These are phyloP conservation scores for Trebouxia sp. DNA, from an alignment of 139 green algal genomes.

Conservation along the genomic window DNA sequence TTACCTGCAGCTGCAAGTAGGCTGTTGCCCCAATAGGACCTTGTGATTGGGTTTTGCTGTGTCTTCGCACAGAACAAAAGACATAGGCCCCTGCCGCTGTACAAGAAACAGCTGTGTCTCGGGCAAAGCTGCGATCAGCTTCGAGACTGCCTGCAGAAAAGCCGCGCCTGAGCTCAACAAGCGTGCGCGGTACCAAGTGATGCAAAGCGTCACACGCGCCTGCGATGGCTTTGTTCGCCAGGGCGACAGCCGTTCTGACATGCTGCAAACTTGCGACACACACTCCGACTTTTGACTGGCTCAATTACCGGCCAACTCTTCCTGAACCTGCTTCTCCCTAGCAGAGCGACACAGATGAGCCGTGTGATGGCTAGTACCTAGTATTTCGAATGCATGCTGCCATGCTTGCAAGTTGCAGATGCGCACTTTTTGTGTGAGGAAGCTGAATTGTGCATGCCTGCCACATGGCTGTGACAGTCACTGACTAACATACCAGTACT, in stretches of 20 bases:
- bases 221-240: background rate
- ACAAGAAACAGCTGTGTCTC: constrained; percentile 50
- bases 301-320: too few relatives aligned
- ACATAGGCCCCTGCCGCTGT: constrained; percentile 52
- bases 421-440: too few relatives aligned
- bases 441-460: too few relatives aligned
- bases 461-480: too few relatives aligned
- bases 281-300: too few relatives aligned
- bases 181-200: too few relatives aligned
- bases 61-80: constrained; percentile 56
- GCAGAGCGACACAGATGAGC: too few relatives aligned
- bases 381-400: background rate
- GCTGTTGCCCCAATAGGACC: constrained; percentile 45
- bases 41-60: constrained; percentile 47
- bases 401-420: background rate
- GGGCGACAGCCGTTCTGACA: background rate
- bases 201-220: background rate
- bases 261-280: background rate
- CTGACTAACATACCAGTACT: too few relatives aligned
- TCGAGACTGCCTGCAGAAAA: background rate
- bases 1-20: constrained; percentile 44
- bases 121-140: constrained; percentile 7
- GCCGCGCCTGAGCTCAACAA: background rate
- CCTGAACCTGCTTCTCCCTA: too few relatives aligned
- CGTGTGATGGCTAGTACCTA: too few relatives aligned